Evolutionary conservation across 148 eudicot genomes (phyloP).

Genomic region (Diospyros lotus): DNA sequence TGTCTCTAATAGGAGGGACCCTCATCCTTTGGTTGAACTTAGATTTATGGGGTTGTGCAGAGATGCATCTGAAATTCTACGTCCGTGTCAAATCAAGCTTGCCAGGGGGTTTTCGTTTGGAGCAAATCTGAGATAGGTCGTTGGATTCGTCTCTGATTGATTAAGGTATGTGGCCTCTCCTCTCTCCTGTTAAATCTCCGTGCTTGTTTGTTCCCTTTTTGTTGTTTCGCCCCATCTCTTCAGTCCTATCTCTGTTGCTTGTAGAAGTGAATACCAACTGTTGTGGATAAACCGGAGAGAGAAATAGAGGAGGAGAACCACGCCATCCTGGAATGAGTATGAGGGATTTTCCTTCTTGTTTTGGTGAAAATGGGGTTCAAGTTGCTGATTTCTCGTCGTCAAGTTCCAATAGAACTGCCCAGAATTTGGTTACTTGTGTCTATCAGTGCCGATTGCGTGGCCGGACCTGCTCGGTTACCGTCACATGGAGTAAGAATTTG

Average conservation of each 20-base stretch:
- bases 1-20: conserved; percentile 30
- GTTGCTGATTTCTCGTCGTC: conserved; percentile 61
- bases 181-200: background rate
- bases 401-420: conserved; percentile 36
- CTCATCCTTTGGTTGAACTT: conserved; percentile 9
- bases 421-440: conserved; percentile 51
- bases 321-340: conserved; percentile 20
- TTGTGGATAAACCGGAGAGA: conserved; percentile 30
- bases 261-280: conserved; percentile 25
- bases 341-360: conserved; percentile 63
- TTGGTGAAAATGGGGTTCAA: conserved; percentile 61
- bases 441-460: conserved; percentile 55
- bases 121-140: conserved; percentile 22
- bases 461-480: conserved; percentile 35
- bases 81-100: conserved; percentile 4
- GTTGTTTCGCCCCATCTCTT: background rate
- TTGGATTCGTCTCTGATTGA: conserved; percentile 14
- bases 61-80: conserved; percentile 15
- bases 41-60: conserved; percentile 12
- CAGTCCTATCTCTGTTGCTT: conserved; percentile 11
- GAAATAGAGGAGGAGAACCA: conserved; percentile 10
- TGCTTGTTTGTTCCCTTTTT: background rate
- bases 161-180: conserved; percentile 26
- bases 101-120: background rate
- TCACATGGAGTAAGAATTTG: conserved; percentile 60